Evolutionary conservation across 1,284 basidiomycete genomes (phyloP).

Genomic region (Papiliotrema nemorosa): DNA sequence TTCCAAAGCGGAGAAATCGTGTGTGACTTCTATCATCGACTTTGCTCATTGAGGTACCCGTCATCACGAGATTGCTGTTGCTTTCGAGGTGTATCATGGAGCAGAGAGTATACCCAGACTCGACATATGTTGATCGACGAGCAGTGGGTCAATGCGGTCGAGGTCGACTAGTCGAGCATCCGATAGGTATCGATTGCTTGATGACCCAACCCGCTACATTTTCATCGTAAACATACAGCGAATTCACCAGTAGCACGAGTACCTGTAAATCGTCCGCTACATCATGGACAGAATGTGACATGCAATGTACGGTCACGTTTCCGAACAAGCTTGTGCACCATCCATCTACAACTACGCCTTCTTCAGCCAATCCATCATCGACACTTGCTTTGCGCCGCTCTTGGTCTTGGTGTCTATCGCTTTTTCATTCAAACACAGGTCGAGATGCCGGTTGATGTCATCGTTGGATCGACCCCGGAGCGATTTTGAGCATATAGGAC

Average conservation of each 20-base stretch:
- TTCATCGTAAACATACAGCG: too few relatives aligned
- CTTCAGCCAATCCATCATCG: background rate
- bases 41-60: background rate
- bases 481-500: conserved; percentile 39
- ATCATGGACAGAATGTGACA: too few relatives aligned
- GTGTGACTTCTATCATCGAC: background rate
- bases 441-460: conserved; percentile 46
- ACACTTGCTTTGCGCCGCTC: background rate
- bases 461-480: conserved; percentile 37
- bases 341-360: background rate
- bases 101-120: background rate
- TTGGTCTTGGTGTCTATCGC: conserved; percentile 21
- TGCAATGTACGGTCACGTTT: too few relatives aligned
- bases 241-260: too few relatives aligned
- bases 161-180: too few relatives aligned
- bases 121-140: background rate
- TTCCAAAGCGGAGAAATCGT: too few relatives aligned
- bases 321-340: too few relatives aligned
- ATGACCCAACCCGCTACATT: too few relatives aligned
- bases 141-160: too few relatives aligned
- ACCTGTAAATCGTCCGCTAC: too few relatives aligned
- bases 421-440: conserved; percentile 43
- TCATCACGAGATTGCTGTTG: background rate
- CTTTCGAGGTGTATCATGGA: background rate
- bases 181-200: too few relatives aligned